Conservation (phyloP, 805 yeast species). For the Pichia nakasei region DNA sequence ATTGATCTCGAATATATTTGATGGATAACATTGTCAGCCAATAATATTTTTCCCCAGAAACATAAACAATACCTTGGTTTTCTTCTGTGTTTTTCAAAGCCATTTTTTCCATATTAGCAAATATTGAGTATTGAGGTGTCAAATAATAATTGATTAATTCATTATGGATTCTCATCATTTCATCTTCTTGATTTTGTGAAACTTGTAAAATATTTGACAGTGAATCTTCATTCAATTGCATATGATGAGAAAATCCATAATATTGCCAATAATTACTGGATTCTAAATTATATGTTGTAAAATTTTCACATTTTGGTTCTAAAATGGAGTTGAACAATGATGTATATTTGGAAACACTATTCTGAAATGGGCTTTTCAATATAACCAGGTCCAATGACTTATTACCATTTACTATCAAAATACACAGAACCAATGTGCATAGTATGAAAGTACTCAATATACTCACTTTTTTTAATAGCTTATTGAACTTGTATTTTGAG, state of each 20-base stretch:
- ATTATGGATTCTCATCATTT: constrained; percentile 17
- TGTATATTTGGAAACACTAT: constrained; percentile 4
- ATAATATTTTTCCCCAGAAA: constrained; percentile 23
- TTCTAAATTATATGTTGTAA: constrained; percentile 18
- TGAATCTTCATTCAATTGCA: constrained; percentile 14
- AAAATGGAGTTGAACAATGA: constrained; percentile 2
- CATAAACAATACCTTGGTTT: constrained; percentile 23
- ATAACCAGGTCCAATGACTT: neutral
- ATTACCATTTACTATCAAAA: neutral
- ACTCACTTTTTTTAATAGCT: neutral
- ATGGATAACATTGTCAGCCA: constrained; percentile 26
- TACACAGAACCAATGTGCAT: neutral
- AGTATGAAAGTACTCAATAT: neutral
- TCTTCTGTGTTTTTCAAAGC: constrained; percentile 7
- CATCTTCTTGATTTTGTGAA: constrained; percentile 18
- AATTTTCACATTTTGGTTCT: constrained; percentile 19
- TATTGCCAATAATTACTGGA: constrained; percentile 23
- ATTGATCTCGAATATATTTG: constrained; percentile 22
- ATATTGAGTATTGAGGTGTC: constrained; percentile 10
- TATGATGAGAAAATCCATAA: constrained; percentile 22
- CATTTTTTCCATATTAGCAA: constrained; percentile 7
- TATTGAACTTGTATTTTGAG: neutral
- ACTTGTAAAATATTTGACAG: constrained; percentile 18
- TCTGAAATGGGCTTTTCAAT: neutral
- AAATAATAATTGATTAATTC: constrained; percentile 14